A percentile compares a stretch with the other conserved stretches of the same genome.
Evolutionary conservation across 768 basidiomycete genomes (phyloP).

Genomic region (Pleurotus tuoliensis): DNA sequence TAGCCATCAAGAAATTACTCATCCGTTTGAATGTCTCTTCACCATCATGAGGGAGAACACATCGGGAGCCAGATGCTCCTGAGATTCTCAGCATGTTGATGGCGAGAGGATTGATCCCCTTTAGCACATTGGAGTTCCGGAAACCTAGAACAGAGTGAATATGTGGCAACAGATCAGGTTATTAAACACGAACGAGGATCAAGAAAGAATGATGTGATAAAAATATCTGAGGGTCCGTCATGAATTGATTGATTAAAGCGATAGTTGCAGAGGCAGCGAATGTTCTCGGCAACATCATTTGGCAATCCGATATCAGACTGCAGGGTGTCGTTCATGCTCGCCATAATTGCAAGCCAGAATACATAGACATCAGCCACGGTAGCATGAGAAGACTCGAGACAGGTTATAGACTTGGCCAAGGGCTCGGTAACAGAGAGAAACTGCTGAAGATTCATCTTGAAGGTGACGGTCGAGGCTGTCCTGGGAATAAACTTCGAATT

Average conservation of each 20-base stretch:
- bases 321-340: conserved; percentile 15
- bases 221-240: conserved; percentile 23
- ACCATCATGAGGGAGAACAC: neutral
- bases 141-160: conserved; percentile 7
- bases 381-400: conserved; percentile 24
- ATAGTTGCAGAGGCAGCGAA: conserved; percentile 9
- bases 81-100: conserved; percentile 8
- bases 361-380: conserved; percentile 29
- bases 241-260: conserved; percentile 26
- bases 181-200: conserved; percentile 22
- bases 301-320: conserved; percentile 4
- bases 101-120: conserved; percentile 4
- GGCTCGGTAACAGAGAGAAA: conserved; percentile 20
- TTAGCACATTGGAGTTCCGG: conserved; percentile 6
- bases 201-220: conserved; percentile 27
- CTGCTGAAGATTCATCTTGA: conserved; percentile 20
- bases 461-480: neutral
- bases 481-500: neutral
- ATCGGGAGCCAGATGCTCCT: neutral
- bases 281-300: neutral
- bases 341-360: conserved; percentile 30
- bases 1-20: conserved; percentile 3
- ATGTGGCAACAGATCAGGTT: neutral
- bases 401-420: conserved; percentile 23
- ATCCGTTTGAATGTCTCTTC: conserved; percentile 2